Evolutionary conservation across 225 moss, liverwort and hornwort genomes (phyloP), one percentile per base, ranked within the genome.

Genomic region (Rhytidiadelphus loreus): DNA sequence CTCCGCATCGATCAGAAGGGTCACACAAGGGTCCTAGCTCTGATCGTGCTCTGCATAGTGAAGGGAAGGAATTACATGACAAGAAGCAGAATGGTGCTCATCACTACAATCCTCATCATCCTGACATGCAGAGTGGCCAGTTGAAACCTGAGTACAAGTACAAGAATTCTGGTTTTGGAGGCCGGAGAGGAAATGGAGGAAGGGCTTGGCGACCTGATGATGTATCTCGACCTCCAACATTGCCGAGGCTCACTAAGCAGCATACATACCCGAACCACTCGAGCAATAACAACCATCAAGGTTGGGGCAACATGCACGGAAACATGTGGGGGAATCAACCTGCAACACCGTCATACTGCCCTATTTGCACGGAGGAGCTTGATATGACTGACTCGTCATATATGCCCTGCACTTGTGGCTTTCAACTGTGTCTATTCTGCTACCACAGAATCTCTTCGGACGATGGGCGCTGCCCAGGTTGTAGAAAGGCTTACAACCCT

Each of bases 171-270:
- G 95, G 93, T 32, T 93, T 92, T 80, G 94, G 93, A 74, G 95
- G 95, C 83, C 89, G 95, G 86, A 96, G 95, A 89, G 95, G 93
- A 60, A 92, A 92, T 22, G 95, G 93, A 35, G 94, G 96, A 61
- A 88, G 96, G 90, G 97, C 97, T 32, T 97, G 97, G 97, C 92
- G 97, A 59, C 93, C 96, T 41, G 96, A 97, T 88, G 96, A 97
- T 90, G 93, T 95, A 28, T 95, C 95, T 37, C 91, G 97, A 58
- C 97, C 97, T 86, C 96, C 97, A 46, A 96, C 95, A 22, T 88
- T 97, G 85, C 97, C 97, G 28, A 90, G 96, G 83, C 92, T 95
- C 35, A 90, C 93, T 15, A 94, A 94, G 89, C 96, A 97, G 92
- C 96, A 96, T 65, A 88, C 95, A 3, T 96, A 93, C 72, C 92